Evolutionary conservation across 768 basidiomycete genomes (phyloP).

Genomic region (Fomitopsis serialis): DNA sequence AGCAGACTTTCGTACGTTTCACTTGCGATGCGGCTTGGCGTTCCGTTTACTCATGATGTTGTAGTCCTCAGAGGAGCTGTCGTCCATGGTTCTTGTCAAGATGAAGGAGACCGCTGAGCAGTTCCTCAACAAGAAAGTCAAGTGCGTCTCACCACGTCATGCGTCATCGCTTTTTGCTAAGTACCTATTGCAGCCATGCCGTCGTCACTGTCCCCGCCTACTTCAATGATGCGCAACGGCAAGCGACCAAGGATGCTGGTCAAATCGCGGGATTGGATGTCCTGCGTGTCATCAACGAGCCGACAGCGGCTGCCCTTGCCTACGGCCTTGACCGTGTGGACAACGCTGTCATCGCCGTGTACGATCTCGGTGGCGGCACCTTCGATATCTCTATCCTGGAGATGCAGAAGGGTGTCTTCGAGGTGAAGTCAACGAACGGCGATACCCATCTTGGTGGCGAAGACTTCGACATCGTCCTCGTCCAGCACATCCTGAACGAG

Average conservation of each 20-base stretch:
- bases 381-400: conserved; percentile 99
- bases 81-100: conserved; percentile 84
- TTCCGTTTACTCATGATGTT: conserved; percentile 5
- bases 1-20: conserved; percentile 65
- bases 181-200: conserved; percentile 49
- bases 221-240: conserved; percentile 99
- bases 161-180: neutral
- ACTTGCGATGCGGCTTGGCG: neutral
- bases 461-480: conserved; percentile 91
- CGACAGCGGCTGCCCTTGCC: conserved; percentile 96
- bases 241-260: conserved; percentile 97
- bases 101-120: conserved; percentile 97
- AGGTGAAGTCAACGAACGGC: conserved; percentile 99
- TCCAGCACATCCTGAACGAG: conserved; percentile 79
- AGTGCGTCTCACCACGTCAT: conserved; percentile 51
- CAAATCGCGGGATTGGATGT: conserved; percentile 97
- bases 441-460: conserved; percentile 96
- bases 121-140: conserved; percentile 88
- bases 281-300: conserved; percentile 97
- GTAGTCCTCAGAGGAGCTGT: conserved; percentile 81
- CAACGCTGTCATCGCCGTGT: conserved; percentile 92
- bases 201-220: conserved; percentile 97
- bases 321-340: conserved; percentile 87
- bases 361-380: conserved; percentile 97
- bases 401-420: conserved; percentile 99